Conservation (phyloP, 164 flowering plant genomes). For the Tetrastigma voinierianum region DNA sequence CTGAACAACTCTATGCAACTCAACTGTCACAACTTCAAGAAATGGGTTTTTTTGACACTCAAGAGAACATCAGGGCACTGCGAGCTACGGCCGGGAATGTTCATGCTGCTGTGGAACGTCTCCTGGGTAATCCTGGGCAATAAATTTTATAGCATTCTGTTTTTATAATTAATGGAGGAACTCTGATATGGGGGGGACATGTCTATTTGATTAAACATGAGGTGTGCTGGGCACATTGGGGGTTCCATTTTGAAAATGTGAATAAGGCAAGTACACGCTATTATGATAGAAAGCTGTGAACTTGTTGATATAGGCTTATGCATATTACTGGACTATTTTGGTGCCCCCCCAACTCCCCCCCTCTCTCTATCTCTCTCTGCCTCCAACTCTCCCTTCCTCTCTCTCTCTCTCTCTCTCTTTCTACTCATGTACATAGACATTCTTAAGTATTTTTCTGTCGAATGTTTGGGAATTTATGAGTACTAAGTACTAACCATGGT, state of each 20-base stretch:
- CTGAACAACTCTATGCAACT: slow-evolving; percentile 88
- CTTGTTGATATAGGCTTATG: slow-evolving; percentile 12
- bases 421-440: too few relatives aligned
- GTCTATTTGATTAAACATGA: slow-evolving; percentile 4
- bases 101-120: slow-evolving; percentile 97
- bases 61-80: slow-evolving; percentile 87
- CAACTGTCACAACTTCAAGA: slow-evolving; percentile 93
- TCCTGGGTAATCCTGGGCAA: slow-evolving; percentile 72
- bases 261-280: slow-evolving; percentile 12
- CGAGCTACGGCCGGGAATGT: slow-evolving; percentile 89
- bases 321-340: slow-evolving; percentile 1
- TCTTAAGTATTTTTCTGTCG: too few relatives aligned
- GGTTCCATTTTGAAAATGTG: slow-evolving; percentile 10
- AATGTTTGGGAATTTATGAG: too few relatives aligned
- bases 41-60: slow-evolving; percentile 95
- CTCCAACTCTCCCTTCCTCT: neutral
- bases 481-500: too few relatives aligned
- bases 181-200: slow-evolving; percentile 9
- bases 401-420: neutral
- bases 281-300: slow-evolving; percentile 12
- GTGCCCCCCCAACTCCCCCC: neutral
- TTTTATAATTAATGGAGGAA: slow-evolving; percentile 13
- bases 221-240: slow-evolving; percentile 2
- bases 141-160: slow-evolving; percentile 15
- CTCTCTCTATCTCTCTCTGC: neutral